Base-by-base conservation (phyloP, 129 eudicot genomes). In the Calendula officinalis region DNA sequence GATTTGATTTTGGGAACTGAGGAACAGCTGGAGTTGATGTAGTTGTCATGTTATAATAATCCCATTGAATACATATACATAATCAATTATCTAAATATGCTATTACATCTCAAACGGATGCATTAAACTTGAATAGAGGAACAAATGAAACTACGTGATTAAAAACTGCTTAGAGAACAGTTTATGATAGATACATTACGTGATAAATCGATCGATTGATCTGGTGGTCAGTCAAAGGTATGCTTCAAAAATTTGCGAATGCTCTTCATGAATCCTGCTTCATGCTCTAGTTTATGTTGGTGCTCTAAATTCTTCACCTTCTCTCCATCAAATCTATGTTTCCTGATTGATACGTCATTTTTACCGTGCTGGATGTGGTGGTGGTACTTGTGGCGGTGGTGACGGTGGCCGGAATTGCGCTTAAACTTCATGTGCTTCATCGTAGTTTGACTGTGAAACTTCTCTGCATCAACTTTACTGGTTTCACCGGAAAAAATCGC, bases 91-190 rank as follows among this genome's bases (percentile, higher is more conserved):
- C 71, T 64, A 65, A 47, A 15, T 65, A 60, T n/a, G 45, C 72
- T 45, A 56, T 45, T 45, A 65, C 77, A 62, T 72, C 77, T 72
- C 77, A 48, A 8, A 33, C 62, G 64, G 77, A 73, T 73, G 72
- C 72, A 56, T 55, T 30, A 33, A 71, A 50, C 27, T 71, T 27
- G 53, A 32, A 60, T 40, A 61, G 68, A 61, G 17, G 30, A 39
- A 48, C 38, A 12, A 16, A 51, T 16, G 4, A 11, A 71, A 16
- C 16, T 12, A 60, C 60, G 49, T 47, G 58, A 72, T 12, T 43
- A 32, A 54, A 37, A 65, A 73, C 67, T 63, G 77, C 49, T 33
- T 55, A 35, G 6, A 8, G 7, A 73, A 46, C 78, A 46, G 78
- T 65, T 73, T 40, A 56, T 35, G 22, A 41, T 66, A 66, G 40